Evolutionary conservation across 2,329 filamentous ascomycete species (phyloP), one percentile per base, ranked within the genome.

Genomic region (Xylaria sp.): DNA sequence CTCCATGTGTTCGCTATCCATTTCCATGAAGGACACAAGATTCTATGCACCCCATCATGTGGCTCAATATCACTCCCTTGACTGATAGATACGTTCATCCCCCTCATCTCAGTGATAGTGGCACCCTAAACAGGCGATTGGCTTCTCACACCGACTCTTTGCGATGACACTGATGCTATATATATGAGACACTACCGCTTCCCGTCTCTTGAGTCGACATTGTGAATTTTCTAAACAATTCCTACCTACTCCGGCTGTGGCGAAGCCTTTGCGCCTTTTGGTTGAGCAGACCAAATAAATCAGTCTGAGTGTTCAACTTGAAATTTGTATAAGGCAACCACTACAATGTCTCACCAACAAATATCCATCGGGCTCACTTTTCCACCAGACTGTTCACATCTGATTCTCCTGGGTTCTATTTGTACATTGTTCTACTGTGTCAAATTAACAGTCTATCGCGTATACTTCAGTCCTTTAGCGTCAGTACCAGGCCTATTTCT

Each of bases 381-480:
- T 48, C 41, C 20, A 18, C 46, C 0, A 13, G 37, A 58, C 13
- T 52, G 4, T 32, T 18, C 18, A 32, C 46, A 23, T 18, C 2
- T 37, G 13, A 46, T 51, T 59, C 2, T 51, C 25, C 44, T 65
- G 1, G 2, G 54, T 37, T 8, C 9, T 13, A 4, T 15, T 7
- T 52, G 28, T 8, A n/a, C 55, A 3, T 23, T 59, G 32, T 41
- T 5, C 18, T 65, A 65, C 46, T 9, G 8, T n/a, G 52, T 54
- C 12, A 65, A 52, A n/a, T 46, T 65, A n/a, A 34, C 12, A 2
- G n/a, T 59, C 10, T 37, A 65, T 23, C 63, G 63, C n/a, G 32
- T 65, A n/a, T 65, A 46, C 28, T 25, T 59, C 34, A 59, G 63
- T 34, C 63, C 63, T 37, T 37, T 65, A 18, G 63, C 63, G 10